Percentiles rank a stretch among this genome's conserved stretches.
phyloP scores from a whole-genome alignment of 805 yeast genomes.

The Candida easanensis region DNA sequence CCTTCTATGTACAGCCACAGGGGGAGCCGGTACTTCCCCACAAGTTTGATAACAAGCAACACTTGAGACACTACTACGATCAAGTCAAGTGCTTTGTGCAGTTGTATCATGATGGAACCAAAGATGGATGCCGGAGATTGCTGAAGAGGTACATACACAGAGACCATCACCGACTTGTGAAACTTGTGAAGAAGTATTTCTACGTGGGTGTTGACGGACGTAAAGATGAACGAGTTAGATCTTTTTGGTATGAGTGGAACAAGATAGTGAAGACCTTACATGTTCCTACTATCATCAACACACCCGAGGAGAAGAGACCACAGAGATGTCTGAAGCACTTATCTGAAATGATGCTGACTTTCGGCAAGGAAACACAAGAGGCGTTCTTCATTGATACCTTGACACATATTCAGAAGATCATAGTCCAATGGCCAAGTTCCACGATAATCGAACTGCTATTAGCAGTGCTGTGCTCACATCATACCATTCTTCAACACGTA shows the following conservation, averaged over 20 bases:
- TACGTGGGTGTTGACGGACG: constrained; percentile 6
- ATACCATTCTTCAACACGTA: not conserved
- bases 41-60: constrained; percentile 7
- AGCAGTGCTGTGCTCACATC: not conserved
- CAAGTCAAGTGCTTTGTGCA: constrained; percentile 9
- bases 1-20: constrained; percentile 2
- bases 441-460: constrained; percentile 1
- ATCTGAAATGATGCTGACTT: not conserved
- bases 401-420: constrained; percentile 2
- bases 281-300: not conserved
- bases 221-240: constrained; percentile 4
- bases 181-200: constrained; percentile 7
- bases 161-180: constrained; percentile 1
- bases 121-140: constrained; percentile 6
- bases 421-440: constrained; percentile 4
- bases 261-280: not conserved
- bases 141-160: constrained; percentile 6
- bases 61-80: constrained; percentile 4
- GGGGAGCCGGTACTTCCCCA: constrained; percentile 4
- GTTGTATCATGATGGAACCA: constrained; percentile 8
- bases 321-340: not conserved
- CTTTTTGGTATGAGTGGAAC: constrained; percentile 7
- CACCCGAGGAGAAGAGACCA: constrained; percentile 6
- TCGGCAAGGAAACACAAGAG: not conserved
- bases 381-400: not conserved